These are phyloP conservation scores for Cyclocybe cylindracea DNA, from an alignment of 768 basidiomycete species.

Conservation along the genomic window DNA sequence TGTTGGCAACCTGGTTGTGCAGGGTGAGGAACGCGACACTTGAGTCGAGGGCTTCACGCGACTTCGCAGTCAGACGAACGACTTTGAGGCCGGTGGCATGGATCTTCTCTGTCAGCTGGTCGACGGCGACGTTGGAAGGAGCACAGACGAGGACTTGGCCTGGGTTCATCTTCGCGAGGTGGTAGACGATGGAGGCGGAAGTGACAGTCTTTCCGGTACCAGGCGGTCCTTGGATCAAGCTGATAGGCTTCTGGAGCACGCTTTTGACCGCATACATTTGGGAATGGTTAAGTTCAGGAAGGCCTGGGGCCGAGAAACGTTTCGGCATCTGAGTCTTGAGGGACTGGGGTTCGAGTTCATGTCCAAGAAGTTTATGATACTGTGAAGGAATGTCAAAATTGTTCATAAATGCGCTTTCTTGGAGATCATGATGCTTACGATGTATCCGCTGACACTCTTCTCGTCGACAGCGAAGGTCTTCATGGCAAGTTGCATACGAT, in stretches of 20 bases:
- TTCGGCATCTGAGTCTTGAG: conserved; percentile 94
- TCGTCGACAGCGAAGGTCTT: conserved; percentile 99
- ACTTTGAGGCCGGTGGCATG: conserved; percentile 99
- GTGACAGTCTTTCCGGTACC: conserved; percentile 99
- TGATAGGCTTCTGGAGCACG: conserved; percentile 96
- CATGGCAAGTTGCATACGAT: conserved; percentile 99
- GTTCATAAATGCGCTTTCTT: neutral
- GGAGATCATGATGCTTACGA: conserved; percentile 53
- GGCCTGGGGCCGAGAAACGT: conserved; percentile 93
- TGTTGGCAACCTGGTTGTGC: conserved; percentile 97
- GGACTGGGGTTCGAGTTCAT: conserved; percentile 94
- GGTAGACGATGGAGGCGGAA: conserved; percentile 97
- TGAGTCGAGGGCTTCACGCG: conserved; percentile 97
- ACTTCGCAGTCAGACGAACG: conserved; percentile 96
- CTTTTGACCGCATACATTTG: conserved; percentile 99
- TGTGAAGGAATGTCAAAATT: conserved; percentile 28
- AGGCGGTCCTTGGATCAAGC: conserved; percentile 97
- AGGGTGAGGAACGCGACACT: conserved; percentile 91
- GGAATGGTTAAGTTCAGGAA: conserved; percentile 98
- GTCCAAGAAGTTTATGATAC: conserved; percentile 99
- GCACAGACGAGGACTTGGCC: conserved; percentile 99
- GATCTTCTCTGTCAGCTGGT: conserved; percentile 98
- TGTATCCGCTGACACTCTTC: conserved; percentile 98
- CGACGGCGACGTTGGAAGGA: conserved; percentile 98
- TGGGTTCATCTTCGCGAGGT: conserved; percentile 99